phyloP scores from a whole-genome alignment of 1,284 basidiomycete genomes.

The Earliella scabrosa region DNA sequence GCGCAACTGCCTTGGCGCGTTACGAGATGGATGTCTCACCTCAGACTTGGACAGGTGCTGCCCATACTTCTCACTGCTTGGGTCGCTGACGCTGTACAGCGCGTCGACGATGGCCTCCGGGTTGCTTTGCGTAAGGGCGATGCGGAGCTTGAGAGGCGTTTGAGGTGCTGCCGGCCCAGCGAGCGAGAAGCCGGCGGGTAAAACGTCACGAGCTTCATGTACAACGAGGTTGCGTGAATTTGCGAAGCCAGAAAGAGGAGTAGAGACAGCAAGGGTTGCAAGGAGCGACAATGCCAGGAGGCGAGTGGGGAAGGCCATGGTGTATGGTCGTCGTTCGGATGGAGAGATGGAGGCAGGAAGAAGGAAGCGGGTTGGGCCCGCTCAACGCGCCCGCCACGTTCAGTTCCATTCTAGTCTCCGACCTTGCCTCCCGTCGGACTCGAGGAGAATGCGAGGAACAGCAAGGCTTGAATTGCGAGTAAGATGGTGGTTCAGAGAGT shows the following conservation, averaged over 20 bases:
- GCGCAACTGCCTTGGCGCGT: no score
- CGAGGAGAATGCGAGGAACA: no score
- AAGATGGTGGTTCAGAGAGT: no score
- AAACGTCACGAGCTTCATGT: constrained; percentile 31
- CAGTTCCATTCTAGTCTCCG: no score
- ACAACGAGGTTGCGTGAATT: constrained; percentile 28
- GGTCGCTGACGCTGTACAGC: constrained; percentile 40
- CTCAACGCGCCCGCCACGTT: neutral
- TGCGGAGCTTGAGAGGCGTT: constrained; percentile 34
- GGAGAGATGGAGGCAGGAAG: neutral
- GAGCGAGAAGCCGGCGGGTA: constrained; percentile 35
- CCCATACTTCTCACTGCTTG: constrained; percentile 35
- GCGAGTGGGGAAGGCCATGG: constrained; percentile 19
- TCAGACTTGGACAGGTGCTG: constrained; percentile 38
- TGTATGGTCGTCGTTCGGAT: neutral
- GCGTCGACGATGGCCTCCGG: constrained; percentile 39
- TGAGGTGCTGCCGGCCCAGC: constrained; percentile 30
- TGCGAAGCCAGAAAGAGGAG: constrained; percentile 6
- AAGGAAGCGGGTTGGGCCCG: neutral
- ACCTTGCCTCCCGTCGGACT: no score
- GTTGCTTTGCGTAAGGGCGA: constrained; percentile 38
- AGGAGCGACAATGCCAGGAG: constrained; percentile 24
- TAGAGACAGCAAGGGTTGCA: constrained; percentile 15
- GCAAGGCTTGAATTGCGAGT: no score
- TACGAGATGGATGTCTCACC: constrained; percentile 23